Conservation (phyloP, 2,329 filamentous ascomycete genomes). For the Sphaerulina populicola region DNA sequence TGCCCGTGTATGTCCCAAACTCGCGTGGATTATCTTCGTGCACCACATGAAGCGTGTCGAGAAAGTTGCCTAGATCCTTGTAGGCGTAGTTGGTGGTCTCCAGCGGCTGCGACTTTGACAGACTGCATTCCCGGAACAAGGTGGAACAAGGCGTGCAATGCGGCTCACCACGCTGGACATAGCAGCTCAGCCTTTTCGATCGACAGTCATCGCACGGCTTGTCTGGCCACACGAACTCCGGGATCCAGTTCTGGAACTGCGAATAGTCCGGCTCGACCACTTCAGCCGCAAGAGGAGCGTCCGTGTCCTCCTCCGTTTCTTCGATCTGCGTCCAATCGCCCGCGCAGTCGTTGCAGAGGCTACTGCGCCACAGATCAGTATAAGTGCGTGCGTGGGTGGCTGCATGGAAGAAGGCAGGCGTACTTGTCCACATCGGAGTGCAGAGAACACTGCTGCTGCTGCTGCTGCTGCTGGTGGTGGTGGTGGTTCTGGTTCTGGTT, state of each 20-base stretch:
- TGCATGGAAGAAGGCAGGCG: background rate
- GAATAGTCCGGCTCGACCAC: slow-evolving; percentile 31
- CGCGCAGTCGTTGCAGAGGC: slow-evolving; percentile 17
- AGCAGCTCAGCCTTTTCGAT: slow-evolving; percentile 42
- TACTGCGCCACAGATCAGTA: slow-evolving; percentile 3
- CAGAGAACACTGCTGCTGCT: slow-evolving; percentile 10
- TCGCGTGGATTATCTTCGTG: slow-evolving; percentile 35
- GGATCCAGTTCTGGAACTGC: slow-evolving; percentile 40
- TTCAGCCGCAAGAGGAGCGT: background rate
- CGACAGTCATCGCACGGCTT: slow-evolving; percentile 44
- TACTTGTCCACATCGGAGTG: slow-evolving; percentile 19
- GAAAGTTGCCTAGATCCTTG: slow-evolving; percentile 29
- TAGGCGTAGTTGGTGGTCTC: slow-evolving; percentile 25
- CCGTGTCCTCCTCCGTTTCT: slow-evolving; percentile 1
- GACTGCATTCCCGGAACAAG: slow-evolving; percentile 43
- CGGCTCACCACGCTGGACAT: slow-evolving; percentile 34
- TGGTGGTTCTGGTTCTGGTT: no score
- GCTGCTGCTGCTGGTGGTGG: no score
- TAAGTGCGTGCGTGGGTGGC: background rate
- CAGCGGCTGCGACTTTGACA: slow-evolving; percentile 32
- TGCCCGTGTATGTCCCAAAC: slow-evolving; percentile 31
- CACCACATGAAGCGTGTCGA: slow-evolving; percentile 44
- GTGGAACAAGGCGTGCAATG: slow-evolving; percentile 42
- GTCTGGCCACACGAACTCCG: slow-evolving; percentile 40
- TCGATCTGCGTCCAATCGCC: slow-evolving; percentile 17